Evolutionary conservation across 2,329 filamentous ascomycete species (phyloP), one percentile per base, ranked within the genome.

Genomic region (Diplocarpon rosae): DNA sequence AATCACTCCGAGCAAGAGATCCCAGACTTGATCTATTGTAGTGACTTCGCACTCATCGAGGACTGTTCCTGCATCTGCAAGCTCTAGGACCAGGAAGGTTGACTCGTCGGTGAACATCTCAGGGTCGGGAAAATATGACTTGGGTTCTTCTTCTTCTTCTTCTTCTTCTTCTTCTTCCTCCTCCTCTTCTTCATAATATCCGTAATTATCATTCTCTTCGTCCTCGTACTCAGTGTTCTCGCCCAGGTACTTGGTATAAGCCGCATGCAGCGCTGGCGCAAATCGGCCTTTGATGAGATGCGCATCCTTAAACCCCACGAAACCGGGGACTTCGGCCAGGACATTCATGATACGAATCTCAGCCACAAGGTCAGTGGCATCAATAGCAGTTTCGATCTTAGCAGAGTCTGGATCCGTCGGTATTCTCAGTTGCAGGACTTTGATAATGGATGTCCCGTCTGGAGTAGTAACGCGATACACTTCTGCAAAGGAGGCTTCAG

Each of bases 401-500:
- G 47, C 24, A 9, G 56, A 58, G 0, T 43, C 37, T 11, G 48
- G 46, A 16, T 60, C 55, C 0, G 39, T 40, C 5, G 50, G 48
- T 8, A 54, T 34, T 10, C 70, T 61, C 9, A 82, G 67, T 2
- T 76, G 70, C 46, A 81, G 76, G 15, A 75, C 71, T 53, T 82
- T 82, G 62, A 82, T 75, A 55, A 82, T 79, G 58, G 75, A 80
- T 20, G 72, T 77, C 8, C 76, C 76, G 13, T 69, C 66, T 36
- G 68, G 65, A 55, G 78, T 80, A 37, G 66, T 73, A 51, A 81
- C 69, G 9, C 76, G 74, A 53, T 80, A 82, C 9, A 82, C 76
- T 57, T 82, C 78, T 5, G 78, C 76, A 52, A 75, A 82, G 2
- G 78, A 81, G 5, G 78, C 77, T 57, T 82, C 78, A 9, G 78